phyloP scores from a whole-genome alignment of 2,329 filamentous ascomycete genomes.

The Colletotrichum filicis region DNA sequence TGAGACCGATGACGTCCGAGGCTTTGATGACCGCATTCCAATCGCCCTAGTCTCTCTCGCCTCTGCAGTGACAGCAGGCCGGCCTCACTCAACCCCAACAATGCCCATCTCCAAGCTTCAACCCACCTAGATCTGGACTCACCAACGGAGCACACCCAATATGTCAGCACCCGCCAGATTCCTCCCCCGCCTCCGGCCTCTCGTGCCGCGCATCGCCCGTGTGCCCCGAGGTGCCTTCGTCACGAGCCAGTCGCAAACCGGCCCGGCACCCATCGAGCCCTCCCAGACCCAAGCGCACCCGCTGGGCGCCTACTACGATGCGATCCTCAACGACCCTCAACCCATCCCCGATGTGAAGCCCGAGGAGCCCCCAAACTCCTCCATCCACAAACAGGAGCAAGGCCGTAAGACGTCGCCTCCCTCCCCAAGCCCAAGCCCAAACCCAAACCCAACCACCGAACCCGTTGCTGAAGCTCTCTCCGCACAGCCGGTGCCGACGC shows the following conservation, averaged over 20 bases:
- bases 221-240: constrained; percentile 42
- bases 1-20: constrained; percentile 47
- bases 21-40: constrained; percentile 36
- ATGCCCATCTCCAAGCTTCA: constrained; percentile 8
- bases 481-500: constrained; percentile 41
- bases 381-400: constrained; percentile 40
- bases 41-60: not conserved
- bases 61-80: constrained; percentile 23
- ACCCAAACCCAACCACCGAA: constrained; percentile 18
- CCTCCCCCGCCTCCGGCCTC: constrained; percentile 44
- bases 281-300: constrained; percentile 55
- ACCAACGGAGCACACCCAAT: constrained; percentile 15
- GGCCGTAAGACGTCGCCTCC: constrained; percentile 38
- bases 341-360: constrained; percentile 54
- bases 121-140: constrained; percentile 6
- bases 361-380: constrained; percentile 55
- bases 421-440: constrained; percentile 14
- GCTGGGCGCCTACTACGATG: constrained; percentile 68
- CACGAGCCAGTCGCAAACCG: constrained; percentile 41
- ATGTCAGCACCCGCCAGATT: constrained; percentile 47
- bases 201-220: constrained; percentile 40
- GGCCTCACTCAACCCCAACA: constrained; percentile 27
- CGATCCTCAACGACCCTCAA: constrained; percentile 60
- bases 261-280: constrained; percentile 40
- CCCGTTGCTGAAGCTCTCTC: constrained; percentile 37